These are phyloP conservation scores for Alternaria dauci DNA, from an alignment of 2,329 filamentous ascomycete species.

Conservation along the genomic window DNA sequence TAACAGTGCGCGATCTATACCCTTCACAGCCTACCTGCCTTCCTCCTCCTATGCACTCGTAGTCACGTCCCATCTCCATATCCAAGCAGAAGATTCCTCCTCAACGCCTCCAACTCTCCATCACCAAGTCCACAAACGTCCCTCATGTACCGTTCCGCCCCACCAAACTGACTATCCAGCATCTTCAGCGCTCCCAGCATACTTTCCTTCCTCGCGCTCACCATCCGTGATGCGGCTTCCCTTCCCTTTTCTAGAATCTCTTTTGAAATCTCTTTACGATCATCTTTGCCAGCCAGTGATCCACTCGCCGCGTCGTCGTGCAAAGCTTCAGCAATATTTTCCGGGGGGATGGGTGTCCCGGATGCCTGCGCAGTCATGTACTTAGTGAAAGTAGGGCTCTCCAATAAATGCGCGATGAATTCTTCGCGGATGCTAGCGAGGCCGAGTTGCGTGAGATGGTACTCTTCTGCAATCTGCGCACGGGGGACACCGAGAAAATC, in stretches of 20 bases:
- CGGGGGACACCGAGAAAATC: conserved; percentile 69
- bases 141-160: conserved; percentile 69
- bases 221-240: conserved; percentile 45
- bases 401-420: conserved; percentile 62
- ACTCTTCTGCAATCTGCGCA: conserved; percentile 69
- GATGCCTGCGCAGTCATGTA: conserved; percentile 30
- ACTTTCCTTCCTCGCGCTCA: conserved; percentile 57
- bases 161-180: conserved; percentile 68
- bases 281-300: conserved; percentile 35
- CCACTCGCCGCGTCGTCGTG: conserved; percentile 35
- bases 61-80: not conserved
- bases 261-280: conserved; percentile 40
- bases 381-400: conserved; percentile 33
- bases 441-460: conserved; percentile 71
- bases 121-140: conserved; percentile 66
- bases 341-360: conserved; percentile 49
- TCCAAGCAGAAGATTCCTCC: conserved; percentile 31
- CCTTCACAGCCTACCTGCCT: no score
- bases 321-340: conserved; percentile 59
- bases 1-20: no score
- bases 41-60: not conserved
- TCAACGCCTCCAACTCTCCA: conserved; percentile 63
- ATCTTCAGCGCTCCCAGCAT: conserved; percentile 62
- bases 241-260: conserved; percentile 34
- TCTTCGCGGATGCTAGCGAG: conserved; percentile 56